phyloP scores from a whole-genome alignment of 2,329 filamentous ascomycete genomes.

The Penicillium sp. region DNA sequence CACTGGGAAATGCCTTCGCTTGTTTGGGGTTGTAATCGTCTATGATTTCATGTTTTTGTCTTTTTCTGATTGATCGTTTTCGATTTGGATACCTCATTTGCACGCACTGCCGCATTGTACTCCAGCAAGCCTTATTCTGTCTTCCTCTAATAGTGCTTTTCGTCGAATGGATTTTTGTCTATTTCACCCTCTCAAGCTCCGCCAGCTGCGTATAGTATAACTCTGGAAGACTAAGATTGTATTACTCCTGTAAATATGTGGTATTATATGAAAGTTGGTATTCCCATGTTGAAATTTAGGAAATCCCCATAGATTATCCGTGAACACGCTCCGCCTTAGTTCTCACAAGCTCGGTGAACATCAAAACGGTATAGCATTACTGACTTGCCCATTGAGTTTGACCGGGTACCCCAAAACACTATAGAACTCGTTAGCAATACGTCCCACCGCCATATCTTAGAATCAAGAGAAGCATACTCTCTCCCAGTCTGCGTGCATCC shows the following conservation, averaged over 20 bases:
- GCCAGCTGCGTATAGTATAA: neutral
- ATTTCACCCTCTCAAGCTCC: neutral
- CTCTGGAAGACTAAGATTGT: neutral
- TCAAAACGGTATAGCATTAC: slow-evolving; percentile 52
- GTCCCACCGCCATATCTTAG: neutral
- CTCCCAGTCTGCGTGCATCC: slow-evolving; percentile 55
- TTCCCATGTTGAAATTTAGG: neutral
- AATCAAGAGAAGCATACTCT: slow-evolving; percentile 41
- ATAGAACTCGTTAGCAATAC: slow-evolving; percentile 17
- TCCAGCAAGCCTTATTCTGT: slow-evolving; percentile 18
- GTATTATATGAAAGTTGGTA: neutral
- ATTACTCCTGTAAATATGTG: neutral
- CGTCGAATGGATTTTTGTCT: slow-evolving; percentile 10
- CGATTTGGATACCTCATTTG: slow-evolving; percentile 28
- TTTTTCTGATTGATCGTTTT: slow-evolving; percentile 8
- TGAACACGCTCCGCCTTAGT: neutral
- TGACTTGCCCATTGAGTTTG: slow-evolving; percentile 52
- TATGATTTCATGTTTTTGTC: neutral
- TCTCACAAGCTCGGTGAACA: slow-evolving; percentile 9
- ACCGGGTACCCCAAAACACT: slow-evolving; percentile 56
- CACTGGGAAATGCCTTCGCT: neutral
- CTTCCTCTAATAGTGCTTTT: slow-evolving; percentile 19
- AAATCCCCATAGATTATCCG: neutral
- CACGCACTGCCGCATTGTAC: slow-evolving; percentile 23
- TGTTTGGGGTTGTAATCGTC: neutral